A percentile compares a stretch with the other conserved stretches of the same genome.
These are phyloP conservation scores for Yamadazyma laniorum DNA, from an alignment of 805 yeast genomes.

Conservation along the genomic window DNA sequence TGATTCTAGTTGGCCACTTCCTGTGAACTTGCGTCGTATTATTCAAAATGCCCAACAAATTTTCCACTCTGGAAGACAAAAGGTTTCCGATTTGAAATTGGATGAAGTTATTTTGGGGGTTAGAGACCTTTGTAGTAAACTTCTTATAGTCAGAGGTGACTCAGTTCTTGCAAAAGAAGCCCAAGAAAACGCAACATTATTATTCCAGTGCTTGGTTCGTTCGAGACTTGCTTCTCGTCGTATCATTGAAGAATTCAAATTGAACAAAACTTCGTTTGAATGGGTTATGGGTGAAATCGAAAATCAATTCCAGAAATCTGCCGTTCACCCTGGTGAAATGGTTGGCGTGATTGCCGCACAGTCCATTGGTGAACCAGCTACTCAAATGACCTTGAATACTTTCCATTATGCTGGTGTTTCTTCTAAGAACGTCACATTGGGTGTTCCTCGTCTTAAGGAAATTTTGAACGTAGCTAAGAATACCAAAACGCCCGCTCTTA, in stretches of 20 bases:
- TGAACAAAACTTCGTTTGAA: constrained; percentile 82
- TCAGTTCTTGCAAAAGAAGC: constrained; percentile 75
- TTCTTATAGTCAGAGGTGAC: constrained; percentile 80
- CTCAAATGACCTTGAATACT: constrained; percentile 96
- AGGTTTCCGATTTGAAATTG: constrained; percentile 86
- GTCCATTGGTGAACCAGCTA: constrained; percentile 97
- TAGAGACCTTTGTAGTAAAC: constrained; percentile 59
- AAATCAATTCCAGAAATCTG: constrained; percentile 85
- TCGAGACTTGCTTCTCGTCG: constrained; percentile 90
- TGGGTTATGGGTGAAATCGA: constrained; percentile 97
- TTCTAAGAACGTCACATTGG: constrained; percentile 91
- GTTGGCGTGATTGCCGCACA: constrained; percentile 98
- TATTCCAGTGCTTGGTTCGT: constrained; percentile 89
- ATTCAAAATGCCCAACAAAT: constrained; percentile 96
- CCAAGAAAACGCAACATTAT: constrained; percentile 83
- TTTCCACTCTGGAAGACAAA: constrained; percentile 87
- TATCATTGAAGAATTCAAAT: constrained; percentile 84
- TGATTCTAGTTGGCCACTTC: constrained; percentile 96
- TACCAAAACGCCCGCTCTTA: constrained; percentile 98
- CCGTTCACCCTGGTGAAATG: constrained; percentile 97
- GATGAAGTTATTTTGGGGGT: constrained; percentile 78
- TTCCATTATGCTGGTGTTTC: constrained; percentile 99
- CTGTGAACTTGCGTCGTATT: constrained; percentile 94
- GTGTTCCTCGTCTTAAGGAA: constrained; percentile 97
- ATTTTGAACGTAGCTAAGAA: constrained; percentile 97